Evolutionary conservation across 1,284 basidiomycete species (phyloP), one percentile per base, ranked within the genome.

Genomic region (Veloporphyrellus conicus): DNA sequence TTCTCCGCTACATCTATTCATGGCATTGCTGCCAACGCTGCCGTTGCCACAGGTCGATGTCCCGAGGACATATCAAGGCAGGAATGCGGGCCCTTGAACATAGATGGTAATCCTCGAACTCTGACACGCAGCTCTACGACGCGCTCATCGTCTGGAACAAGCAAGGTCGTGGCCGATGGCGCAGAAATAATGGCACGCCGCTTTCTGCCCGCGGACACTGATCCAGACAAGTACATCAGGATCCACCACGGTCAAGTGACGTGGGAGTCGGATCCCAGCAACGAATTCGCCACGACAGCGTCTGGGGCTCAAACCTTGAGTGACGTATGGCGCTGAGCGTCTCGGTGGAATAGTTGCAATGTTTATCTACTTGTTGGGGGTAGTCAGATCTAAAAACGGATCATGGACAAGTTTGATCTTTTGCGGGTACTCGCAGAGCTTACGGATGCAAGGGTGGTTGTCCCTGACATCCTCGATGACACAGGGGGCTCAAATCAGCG

Each of bases 161-260:
- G 0, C 71, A 75, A 55, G 73, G 72, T 84, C 60, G 46, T 85
- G 4, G 69, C 68, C n/a, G 56, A 78, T 27, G 71, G 71, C 39
- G 73, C 49, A 73, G 67, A 53, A 60, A 48, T 41, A 62, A 69
- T 25, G 82, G 82, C 2, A 46, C 61, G 1, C 79, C 74, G 1
- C 57, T 75, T 18, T 50, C 63, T 87, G 2, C 81, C 81, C 0
- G 75, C 78, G 14, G 73, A 61, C 48, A 73, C 74, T 0, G 14
- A 67, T 87, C 46, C 67, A 84, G 64, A 85, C 73, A 85, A 85
- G 69, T 90, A 84, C 61, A 80, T 89, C 57, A 74, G 79, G 52
- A 85, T 79, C 58, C 58, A 70, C 61, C 78, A 80, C 48, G 80
- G 77, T 4, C 64, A 58, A 10, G 67, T 78, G 41, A 80, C 75